Evolutionary conservation across 208 protist species (phyloP), one percentile per base, ranked within the genome.

Genomic region (Tritrichomonas foetus): DNA sequence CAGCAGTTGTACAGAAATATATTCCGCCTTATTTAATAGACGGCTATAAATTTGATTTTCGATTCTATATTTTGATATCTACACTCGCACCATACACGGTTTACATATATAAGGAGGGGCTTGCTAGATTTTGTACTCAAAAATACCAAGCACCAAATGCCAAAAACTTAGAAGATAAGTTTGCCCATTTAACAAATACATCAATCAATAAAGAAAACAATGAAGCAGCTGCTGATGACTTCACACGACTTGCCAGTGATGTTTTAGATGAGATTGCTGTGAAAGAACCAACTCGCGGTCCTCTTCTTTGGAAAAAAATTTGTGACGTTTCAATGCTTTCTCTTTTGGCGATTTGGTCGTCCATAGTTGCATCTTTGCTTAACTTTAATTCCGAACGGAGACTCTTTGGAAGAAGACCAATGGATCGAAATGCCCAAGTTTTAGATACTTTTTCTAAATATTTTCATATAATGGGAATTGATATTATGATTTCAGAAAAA

Each of bases 21-120:
- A 55, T 94, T 33, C 1, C 61, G 3, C 94, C 94, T n/a, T 69
- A 61, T 8, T 20, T 94, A 22, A 69, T 95, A 41, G 44, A 95
- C 22, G 95, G 95, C n/a, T 93, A 61, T 92, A 95, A 95, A 80
- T 93, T 96, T 64, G 95, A 96, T 74, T 94, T 96, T 82, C 0
- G 93, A 55, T 93, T 94, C 50, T 94, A 89, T 39, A 50, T 78
- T n/a, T 8, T 55, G 1, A 53, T 94, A 27, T 74, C 93, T 25
- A 61, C 39, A 11, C 44, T 94, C 36, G 72, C 50, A 0, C 93
- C 93, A 36, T 55, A 74, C 22, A 57, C 47, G 66, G 49, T 89
- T 3, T 94, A 94, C 41, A 89, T 94, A 14, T 66, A 94, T 33
- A 89, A 89, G 30, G 41, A 94, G 8, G 93, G 93, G 1, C 53